Evolutionary conservation across 352 stramenopile genomes (phyloP), one percentile per base, ranked within the genome.

Genomic region (Elongisporangium anandrum): DNA sequence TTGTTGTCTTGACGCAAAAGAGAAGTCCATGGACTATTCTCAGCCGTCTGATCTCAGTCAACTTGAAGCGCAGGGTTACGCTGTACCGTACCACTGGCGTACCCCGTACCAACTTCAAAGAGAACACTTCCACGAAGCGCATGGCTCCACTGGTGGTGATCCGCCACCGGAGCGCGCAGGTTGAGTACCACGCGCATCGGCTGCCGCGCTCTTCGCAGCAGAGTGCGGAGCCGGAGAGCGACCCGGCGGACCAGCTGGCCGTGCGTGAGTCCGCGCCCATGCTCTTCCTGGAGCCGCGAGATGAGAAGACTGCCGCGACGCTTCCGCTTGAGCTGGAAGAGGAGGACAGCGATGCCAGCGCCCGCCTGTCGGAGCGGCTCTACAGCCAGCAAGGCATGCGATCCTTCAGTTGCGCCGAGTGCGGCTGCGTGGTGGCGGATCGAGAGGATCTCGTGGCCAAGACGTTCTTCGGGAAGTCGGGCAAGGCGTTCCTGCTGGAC

Each of bases 101-200:
- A 39, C 29, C 29, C 29, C 29, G 13, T 45, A 5, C 34, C 34
- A 45, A 45, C 34, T 45, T 45, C 34, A 45, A 45, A 58, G 29
- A 54, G 58, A 51, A 24, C 15, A n/a, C 17, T 10, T 3, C 22
- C n/a, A n/a, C n/a, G n/a, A n/a, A n/a, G 3, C 6, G 1, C n/a
- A 93, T 91, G 84, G 81, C 84, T 50, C 69, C 84, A 66, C 67
- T 93, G 5, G 75, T 90, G 12, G 73, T 93, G 52, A 87, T 93
- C 60, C 84, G 84, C 52, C 73, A 70, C 53, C 70, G 79, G 47
- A 71, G 60, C 53, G 84, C 88, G 63, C 64, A 80, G 52, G 61
- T 93, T 50, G 81, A 93, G 63, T 91, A 87, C 57, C 64, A 77
- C 29, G 77, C 88, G 54, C 85, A 70, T 47, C 71, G 69, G 9